A percentile compares a stretch with the other conserved stretches of the same genome.
Conservation (phyloP, 768 basidiomycete genomes). For the Amanita muscaria region DNA sequence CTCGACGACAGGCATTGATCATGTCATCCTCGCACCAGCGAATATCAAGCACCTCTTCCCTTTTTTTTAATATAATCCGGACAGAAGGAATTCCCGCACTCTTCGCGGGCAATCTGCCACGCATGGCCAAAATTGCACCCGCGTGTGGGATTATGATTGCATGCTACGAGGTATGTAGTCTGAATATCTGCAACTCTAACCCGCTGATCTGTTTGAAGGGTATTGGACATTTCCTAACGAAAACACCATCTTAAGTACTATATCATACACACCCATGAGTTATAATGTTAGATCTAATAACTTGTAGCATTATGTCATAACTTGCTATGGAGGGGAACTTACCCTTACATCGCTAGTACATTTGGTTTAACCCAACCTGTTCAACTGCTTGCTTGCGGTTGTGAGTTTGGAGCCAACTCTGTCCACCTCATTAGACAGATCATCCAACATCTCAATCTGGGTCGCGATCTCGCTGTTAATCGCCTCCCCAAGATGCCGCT, state of each 20-base stretch:
- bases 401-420: constrained; percentile 68
- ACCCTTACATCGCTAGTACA: constrained; percentile 10
- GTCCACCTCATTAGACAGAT: constrained; percentile 70
- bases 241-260: constrained; percentile 16
- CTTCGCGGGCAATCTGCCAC: constrained; percentile 78
- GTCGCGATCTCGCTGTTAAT: constrained; percentile 74
- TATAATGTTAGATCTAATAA: constrained; percentile 5
- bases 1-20: constrained; percentile 77
- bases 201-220: constrained; percentile 33
- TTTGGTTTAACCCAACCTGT: constrained; percentile 51
- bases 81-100: constrained; percentile 74
- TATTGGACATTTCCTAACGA: constrained; percentile 44
- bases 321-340: neutral
- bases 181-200: neutral
- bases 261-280: too few relatives aligned
- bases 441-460: constrained; percentile 85
- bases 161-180: constrained; percentile 71
- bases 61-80: constrained; percentile 60
- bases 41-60: constrained; percentile 45
- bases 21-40: constrained; percentile 45
- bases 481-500: constrained; percentile 79
- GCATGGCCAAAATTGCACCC: constrained; percentile 92
- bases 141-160: constrained; percentile 99
- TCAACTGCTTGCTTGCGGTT: constrained; percentile 75
- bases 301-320: constrained; percentile 8